Evolutionary conservation across 441 rosid genomes (phyloP), one percentile per base, ranked within the genome.

Genomic region (Omphalea diandra): DNA sequence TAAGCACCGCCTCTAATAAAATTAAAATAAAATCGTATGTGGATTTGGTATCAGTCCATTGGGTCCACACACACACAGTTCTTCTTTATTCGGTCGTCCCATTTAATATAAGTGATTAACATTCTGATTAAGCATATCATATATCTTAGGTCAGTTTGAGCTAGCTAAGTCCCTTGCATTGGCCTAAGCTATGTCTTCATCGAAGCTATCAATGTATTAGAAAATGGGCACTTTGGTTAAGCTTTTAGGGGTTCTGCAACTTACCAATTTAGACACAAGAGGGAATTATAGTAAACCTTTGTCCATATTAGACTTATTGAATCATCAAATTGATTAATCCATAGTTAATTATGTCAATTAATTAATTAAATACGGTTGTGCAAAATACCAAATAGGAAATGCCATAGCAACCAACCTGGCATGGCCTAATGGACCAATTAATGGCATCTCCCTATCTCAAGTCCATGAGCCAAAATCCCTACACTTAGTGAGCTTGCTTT

Each of bases 51-150:
- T n/a, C n/a, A n/a, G n/a, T n/a, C n/a, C 4, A 8, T 31, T 0
- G 57, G 76, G 74, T 27, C 85, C 76, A 72, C 80, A 50, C n/a
- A n/a, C 80, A 50, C 20, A n/a, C n/a, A n/a, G n/a, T 53, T 54
- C 57, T n/a, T n/a, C n/a, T n/a, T n/a, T n/a, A n/a, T n/a, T n/a
- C n/a, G n/a, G n/a, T n/a, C n/a, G n/a, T n/a, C n/a, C n/a, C n/a
- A 47, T 0, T 18, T 3, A 18, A 4, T 0, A 46, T 46, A 46
- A 17, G 53, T 58, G 65, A 68, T 27, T 41, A 31, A n/a, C n/a
- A n/a, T n/a, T n/a, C n/a, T n/a, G n/a, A n/a, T n/a, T 41, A 31
- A 46, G 62, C 33, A 27, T 20, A 41, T 52, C 49, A 41, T 49
- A 2, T 53, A 24, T 31, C 22, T 46, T 33, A 69, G 56, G 54